Evolutionary conservation across 768 basidiomycete genomes (phyloP), one percentile per base, ranked within the genome.

Genomic region (Pulveroboletus sp.): DNA sequence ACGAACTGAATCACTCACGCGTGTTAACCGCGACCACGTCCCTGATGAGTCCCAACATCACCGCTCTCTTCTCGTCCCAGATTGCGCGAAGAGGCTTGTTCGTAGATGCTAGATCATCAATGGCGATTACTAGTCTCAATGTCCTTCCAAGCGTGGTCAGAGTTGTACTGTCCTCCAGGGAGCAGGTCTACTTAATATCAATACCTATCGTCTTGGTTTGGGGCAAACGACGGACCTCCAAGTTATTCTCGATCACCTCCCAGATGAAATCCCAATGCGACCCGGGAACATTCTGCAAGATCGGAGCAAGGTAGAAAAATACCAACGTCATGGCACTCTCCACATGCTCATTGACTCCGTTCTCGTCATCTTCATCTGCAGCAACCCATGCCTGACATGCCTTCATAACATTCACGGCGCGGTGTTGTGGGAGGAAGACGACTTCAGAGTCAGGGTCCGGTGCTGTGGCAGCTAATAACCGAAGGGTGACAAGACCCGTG

Each of bases 241-340:
- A 73, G 59, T 89, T 90, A 51, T 76, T 87, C 66, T 95, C 93
- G 11, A 95, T 62, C 14, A 97, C 67, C 62, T 97, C 93, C 64
- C 90, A 94, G 5, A 93, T 81, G 31, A 93, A 79, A 43, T 91
- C 88, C 96, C 96, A 99, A 67, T 98, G 96, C 0, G 78, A 72
- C 0, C 95, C 96, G 12, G 82, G 73, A 2, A 95, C 76, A 61
- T 82, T 88, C 68, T 97, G 93, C 51, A 98, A 69, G 47, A 97
- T 86, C 3, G 94, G 93, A 2, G 83, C 89, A 2, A 97, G 73
- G 49, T 86, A 76, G 39, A 76, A 69, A 62, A 91, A 89, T 3
- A 96, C 64, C 52, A 82, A 66, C 7, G 87, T 82, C 73, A 95
- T 82, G 46, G 76, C 79, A 50, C 80, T 82, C 63, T 96, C 89